Conservation (phyloP, 305 asterid genomes). For the Fraxinus angustifolia region DNA sequence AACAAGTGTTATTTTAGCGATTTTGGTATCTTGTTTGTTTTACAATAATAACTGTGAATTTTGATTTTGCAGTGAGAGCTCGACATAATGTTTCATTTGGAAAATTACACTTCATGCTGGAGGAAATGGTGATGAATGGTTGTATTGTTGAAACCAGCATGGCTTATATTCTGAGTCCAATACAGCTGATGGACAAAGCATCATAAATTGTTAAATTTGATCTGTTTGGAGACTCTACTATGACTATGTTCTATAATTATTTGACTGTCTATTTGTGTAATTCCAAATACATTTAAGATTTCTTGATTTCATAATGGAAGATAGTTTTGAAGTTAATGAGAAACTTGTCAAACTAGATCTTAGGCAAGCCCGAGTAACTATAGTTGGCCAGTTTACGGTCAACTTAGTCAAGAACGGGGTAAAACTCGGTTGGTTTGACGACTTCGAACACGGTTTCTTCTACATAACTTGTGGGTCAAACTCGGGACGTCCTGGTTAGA, state of each 20-base stretch:
- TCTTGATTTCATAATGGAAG: background rate
- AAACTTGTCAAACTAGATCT: background rate
- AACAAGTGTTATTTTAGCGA: too few relatives aligned
- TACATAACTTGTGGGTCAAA: too few relatives aligned
- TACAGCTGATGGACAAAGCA: constrained; percentile 89
- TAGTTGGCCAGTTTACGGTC: too few relatives aligned
- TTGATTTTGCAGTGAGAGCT: constrained; percentile 70
- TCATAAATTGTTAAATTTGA: constrained; percentile 32
- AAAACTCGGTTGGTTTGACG: background rate
- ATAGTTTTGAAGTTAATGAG: background rate
- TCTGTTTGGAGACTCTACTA: background rate
- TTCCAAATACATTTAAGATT: background rate
- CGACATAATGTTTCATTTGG: constrained; percentile 56
- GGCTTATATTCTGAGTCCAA: constrained; percentile 73
- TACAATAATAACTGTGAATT: background rate
- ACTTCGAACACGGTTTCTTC: background rate
- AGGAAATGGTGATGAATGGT: too few relatives aligned
- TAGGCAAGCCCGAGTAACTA: background rate
- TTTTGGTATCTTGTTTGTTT: too few relatives aligned
- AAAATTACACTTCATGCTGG: too few relatives aligned
- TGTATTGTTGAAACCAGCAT: constrained; percentile 54
- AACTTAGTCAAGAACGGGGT: too few relatives aligned
- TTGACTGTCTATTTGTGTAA: background rate
- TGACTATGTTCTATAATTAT: background rate
- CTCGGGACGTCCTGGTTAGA: too few relatives aligned